Base-by-base conservation (phyloP, 306 rosid species). In the Cucurbita moschata region DNA sequence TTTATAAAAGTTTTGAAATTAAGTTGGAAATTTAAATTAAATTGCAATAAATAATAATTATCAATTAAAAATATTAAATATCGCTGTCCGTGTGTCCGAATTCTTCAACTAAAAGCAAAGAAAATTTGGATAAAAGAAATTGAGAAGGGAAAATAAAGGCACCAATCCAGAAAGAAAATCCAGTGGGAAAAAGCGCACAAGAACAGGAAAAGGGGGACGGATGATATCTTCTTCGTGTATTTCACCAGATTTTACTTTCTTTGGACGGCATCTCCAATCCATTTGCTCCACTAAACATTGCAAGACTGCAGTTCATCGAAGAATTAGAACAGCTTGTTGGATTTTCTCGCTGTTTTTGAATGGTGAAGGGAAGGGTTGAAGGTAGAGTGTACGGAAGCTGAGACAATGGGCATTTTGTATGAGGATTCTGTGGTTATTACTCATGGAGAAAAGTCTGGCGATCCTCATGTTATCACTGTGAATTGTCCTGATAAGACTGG, bases 401-500 rank as follows among this genome's bases (percentile, higher is more conserved):
- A 30, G 26, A 67, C 12, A 63, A 84, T 87, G 87, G 88, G 84
- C 6, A 55, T 79, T 53, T 56, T 79, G 80, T 80, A 66, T 51
- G 91, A 87, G 46, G 91, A 84, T 51, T 13, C 77, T 74, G 88
- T 87, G 13, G 73, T 84, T 23, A 76, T 87, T 47, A 81, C 75
- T 30, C 67, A 63, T 13, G 83, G 67, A 21, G 77, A 75, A 53
- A 87, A 84, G 38, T 35, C 63, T 8, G 86, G 87, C 37, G 91
- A 87, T 68, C 80, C 84, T 60, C 82, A 82, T 69, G 81, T 85
- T 38, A 75, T 87, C 64, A 79, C 88, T 62, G 88, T 87, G 39
- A 87, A 85, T 73, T 87, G 91, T 51, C 91, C 87, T 4, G 88
- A 87, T 54, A 85, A 81, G 49, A 87, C 86, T 77, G 91, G 91